These are phyloP conservation scores for Olyra latifolia DNA, from an alignment of 176 grass and related monocot species.

Conservation along the genomic window DNA sequence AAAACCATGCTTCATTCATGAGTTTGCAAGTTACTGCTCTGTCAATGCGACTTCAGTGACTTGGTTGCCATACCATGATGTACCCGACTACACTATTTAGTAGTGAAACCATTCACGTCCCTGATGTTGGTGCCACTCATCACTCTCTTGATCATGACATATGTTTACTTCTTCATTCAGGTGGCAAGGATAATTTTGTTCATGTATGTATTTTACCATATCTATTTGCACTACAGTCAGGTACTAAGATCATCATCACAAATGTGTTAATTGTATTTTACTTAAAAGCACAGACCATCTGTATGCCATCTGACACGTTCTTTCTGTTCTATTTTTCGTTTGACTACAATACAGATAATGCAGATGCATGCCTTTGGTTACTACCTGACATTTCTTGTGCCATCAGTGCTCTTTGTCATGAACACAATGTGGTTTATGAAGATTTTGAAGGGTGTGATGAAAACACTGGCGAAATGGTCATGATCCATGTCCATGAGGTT, in stretches of 20 bases:
- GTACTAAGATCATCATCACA: slow-evolving; percentile 40
- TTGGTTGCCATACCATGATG: not conserved
- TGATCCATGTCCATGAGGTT: slow-evolving; percentile 35
- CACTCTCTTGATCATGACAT: slow-evolving; percentile 28
- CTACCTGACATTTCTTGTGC: slow-evolving; percentile 53
- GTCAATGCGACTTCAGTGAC: not conserved
- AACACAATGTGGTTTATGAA: slow-evolving; percentile 90
- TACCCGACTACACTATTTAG: slow-evolving; percentile 17
- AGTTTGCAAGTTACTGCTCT: not conserved
- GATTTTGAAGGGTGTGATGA: slow-evolving; percentile 85
- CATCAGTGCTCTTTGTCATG: slow-evolving; percentile 75
- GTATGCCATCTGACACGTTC: slow-evolving; percentile 9
- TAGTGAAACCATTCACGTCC: not conserved
- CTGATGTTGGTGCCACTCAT: not conserved
- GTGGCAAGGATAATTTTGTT: slow-evolving; percentile 94
- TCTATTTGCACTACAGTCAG: slow-evolving; percentile 85
- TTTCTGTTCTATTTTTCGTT: slow-evolving; percentile 24
- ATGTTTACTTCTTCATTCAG: slow-evolving; percentile 49
- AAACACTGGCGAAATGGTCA: slow-evolving; percentile 68
- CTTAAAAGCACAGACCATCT: slow-evolving; percentile 5
- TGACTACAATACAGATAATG: slow-evolving; percentile 49
- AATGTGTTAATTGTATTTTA: slow-evolving; percentile 20
- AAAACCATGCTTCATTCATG: not conserved
- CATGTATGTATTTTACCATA: slow-evolving; percentile 87
- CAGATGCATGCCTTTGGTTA: slow-evolving; percentile 85